A percentile compares a stretch with the other conserved stretches of the same genome.
Evolutionary conservation across 2,329 filamentous ascomycete genomes (phyloP).

Genomic region (Macrophomina pseudophaseolina): DNA sequence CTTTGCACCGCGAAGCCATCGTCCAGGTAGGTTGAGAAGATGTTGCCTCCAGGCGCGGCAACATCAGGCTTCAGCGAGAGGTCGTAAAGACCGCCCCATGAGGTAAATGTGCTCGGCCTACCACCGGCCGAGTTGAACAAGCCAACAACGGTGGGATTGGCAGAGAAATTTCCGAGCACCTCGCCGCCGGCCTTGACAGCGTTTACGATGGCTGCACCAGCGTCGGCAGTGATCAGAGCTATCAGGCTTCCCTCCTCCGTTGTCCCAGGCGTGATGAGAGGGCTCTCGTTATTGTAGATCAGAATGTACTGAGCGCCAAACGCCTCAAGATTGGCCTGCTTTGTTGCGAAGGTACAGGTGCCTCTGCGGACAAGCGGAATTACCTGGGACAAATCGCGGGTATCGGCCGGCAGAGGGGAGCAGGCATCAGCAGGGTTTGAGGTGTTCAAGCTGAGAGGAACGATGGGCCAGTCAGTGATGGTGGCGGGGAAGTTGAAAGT

Average conservation of each 20-base stretch:
- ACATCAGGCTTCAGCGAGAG: constrained; percentile 62
- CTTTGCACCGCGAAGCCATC: constrained; percentile 58
- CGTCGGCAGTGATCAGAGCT: constrained; percentile 33
- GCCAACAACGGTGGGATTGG: constrained; percentile 14
- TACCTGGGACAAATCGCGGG: constrained; percentile 61
- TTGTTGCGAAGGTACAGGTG: constrained; percentile 60
- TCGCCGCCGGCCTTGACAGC: constrained; percentile 2
- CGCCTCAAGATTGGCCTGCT: constrained; percentile 59
- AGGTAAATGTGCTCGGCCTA: constrained; percentile 58
- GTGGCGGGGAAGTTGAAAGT: constrained; percentile 41
- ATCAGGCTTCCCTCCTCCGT: constrained; percentile 32
- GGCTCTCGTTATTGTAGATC: constrained; percentile 61
- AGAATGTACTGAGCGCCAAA: constrained; percentile 66
- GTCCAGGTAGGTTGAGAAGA: constrained; percentile 63
- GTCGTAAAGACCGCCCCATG: constrained; percentile 67
- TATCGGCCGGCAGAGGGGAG: constrained; percentile 56
- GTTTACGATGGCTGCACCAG: constrained; percentile 18
- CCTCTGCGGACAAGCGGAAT: constrained; percentile 67
- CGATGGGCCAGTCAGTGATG: constrained; percentile 40
- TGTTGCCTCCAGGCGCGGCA: constrained; percentile 61
- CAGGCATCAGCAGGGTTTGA: constrained; percentile 59
- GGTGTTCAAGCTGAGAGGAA: constrained; percentile 56
- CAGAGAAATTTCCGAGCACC: constrained; percentile 8
- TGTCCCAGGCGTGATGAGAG: constrained; percentile 29
- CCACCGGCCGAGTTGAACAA: constrained; percentile 50